Conservation (phyloP, 768 basidiomycete genomes). For the Daedaleopsis nitida region DNA sequence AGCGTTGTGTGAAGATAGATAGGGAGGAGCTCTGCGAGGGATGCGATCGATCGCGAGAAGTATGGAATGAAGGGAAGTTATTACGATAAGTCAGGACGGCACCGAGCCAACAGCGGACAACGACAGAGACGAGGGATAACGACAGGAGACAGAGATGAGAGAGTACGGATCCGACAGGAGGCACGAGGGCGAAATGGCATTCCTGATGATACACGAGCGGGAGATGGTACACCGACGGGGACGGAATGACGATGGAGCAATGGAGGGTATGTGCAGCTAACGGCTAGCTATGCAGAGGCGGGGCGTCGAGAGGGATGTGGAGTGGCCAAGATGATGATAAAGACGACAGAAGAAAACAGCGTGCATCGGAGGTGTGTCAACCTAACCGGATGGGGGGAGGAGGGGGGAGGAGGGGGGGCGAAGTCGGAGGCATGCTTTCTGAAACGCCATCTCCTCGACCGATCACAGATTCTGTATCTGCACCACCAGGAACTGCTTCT, state of each 20-base stretch:
- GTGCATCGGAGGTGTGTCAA: slow-evolving; percentile 3
- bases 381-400: slow-evolving; percentile 7
- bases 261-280: slow-evolving; percentile 1
- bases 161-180: not conserved
- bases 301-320: not conserved
- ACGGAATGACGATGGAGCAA: slow-evolving; percentile 2
- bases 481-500: slow-evolving; percentile 94
- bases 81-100: slow-evolving; percentile 4
- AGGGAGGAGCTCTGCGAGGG: too few species aligned
- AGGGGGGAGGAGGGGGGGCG: too few species aligned
- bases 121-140: not conserved
- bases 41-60: not conserved
- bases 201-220: slow-evolving; percentile 17
- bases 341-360: slow-evolving; percentile 1
- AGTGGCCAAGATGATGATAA: not conserved
- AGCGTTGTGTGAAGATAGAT: too few species aligned
- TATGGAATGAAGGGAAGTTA: slow-evolving; percentile 9
- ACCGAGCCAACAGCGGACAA: slow-evolving; percentile 9
- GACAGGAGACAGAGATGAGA: slow-evolving; percentile 4
- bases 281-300: not conserved
- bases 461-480: slow-evolving; percentile 79
- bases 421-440: not conserved
- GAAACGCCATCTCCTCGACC: not conserved
- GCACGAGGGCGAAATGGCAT: slow-evolving; percentile 3
- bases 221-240: slow-evolving; percentile 14